Percentiles rank a stretch among this genome's conserved stretches.
phyloP scores from a whole-genome alignment of 352 stramenopile genomes.

The Albugo laibachii region DNA sequence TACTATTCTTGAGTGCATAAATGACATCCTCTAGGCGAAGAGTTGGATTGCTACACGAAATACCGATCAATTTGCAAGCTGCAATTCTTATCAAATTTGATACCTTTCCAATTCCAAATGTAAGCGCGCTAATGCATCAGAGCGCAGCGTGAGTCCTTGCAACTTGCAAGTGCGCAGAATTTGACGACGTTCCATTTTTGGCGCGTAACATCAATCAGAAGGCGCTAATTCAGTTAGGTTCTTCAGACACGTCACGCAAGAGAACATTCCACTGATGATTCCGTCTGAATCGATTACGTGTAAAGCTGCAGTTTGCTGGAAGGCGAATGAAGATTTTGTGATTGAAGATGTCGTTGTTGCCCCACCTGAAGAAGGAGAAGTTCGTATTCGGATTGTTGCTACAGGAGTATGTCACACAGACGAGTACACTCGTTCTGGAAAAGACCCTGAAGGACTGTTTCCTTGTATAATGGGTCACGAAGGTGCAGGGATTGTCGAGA shows the following conservation, averaged over 20 bases:
- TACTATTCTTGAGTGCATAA: slow-evolving; percentile 79
- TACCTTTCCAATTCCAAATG: slow-evolving; percentile 46
- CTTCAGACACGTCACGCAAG: too few relatives aligned
- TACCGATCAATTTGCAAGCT: slow-evolving; percentile 1
- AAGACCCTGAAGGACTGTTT: slow-evolving; percentile 66
- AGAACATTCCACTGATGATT: too few relatives aligned
- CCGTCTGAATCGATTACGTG: slow-evolving; percentile 24
- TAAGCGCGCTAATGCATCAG: slow-evolving; percentile 38
- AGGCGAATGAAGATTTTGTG: slow-evolving; percentile 66
- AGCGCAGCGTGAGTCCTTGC: slow-evolving; percentile 59
- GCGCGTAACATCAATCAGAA: too few relatives aligned
- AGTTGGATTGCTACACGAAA: slow-evolving; percentile 27
- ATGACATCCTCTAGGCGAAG: slow-evolving; percentile 66
- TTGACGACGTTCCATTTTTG: slow-evolving; percentile 33
- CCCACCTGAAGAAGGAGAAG: slow-evolving; percentile 37
- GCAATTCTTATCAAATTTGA: background rate
- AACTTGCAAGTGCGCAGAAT: slow-evolving; percentile 72
- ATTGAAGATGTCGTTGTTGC: slow-evolving; percentile 66
- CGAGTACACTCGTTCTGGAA: slow-evolving; percentile 68
- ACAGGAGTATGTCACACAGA: slow-evolving; percentile 78
- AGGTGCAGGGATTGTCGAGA: slow-evolving; percentile 66
- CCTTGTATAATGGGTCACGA: slow-evolving; percentile 78
- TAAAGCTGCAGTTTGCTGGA: slow-evolving; percentile 79
- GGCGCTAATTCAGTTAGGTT: too few relatives aligned
- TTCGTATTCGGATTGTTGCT: slow-evolving; percentile 69